Evolutionary conservation across 2,329 filamentous ascomycete species (phyloP), one percentile per base, ranked within the genome.

Genomic region (Monilinia polystroma): DNA sequence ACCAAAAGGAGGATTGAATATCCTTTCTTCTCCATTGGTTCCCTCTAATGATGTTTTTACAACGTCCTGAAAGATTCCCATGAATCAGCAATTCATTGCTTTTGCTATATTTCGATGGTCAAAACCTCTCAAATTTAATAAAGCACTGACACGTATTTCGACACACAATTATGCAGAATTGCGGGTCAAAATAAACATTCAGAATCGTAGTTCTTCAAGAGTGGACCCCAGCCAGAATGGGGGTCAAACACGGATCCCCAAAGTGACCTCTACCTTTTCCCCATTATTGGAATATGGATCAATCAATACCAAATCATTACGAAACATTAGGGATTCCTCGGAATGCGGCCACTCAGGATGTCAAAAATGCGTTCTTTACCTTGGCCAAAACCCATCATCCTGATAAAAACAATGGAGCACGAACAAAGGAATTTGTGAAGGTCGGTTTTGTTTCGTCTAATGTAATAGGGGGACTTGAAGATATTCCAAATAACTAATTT

Each of bases 321-420:
- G 29, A 32, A 32, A 35, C 18, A 7, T 47, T 66, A 7, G 43
- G 55, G 16, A n/a, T 66, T 41, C 14, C 35, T 41, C n/a, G 23
- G 1, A 18, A 66, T 52, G 63, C 63, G 23, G 35, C 26, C 16
- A 7, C 32, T n/a, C 41, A 49, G n/a, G 63, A 66, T 7, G 51
- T 66, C n/a, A 66, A 60, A n/a, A 41, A 43, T 14, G 63, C 63
- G 2, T 66, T 66, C 55, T 66, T 66, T 4, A 11, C 29, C 20
- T 26, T 66, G 14, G 63, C 63, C 6, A 66, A 60, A 49, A 51
- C 47, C 6, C 38, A 60, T 20, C 63, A 66, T 20, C 63, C 63
- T 4, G 63, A 66, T 20, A 66, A 52, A 41, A 64, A 45, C 6
- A 63, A 63, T 29, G 62, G 62, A 32, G 62, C 52, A 23, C 38